Conservation (phyloP, 176 grass and related monocot genomes). For the Elaeis guineensis region DNA sequence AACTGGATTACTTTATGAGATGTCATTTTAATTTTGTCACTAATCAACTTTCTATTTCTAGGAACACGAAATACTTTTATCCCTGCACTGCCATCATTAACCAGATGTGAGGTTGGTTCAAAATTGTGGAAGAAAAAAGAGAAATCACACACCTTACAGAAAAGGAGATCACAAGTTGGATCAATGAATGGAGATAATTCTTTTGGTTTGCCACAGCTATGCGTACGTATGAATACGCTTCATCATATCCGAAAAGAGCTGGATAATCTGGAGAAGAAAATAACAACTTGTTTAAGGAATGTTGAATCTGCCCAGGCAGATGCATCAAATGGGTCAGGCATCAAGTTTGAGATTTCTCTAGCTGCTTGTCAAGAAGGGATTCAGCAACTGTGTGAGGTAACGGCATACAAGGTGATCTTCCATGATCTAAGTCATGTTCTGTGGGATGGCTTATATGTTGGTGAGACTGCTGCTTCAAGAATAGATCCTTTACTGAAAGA, state of each 20-base stretch:
- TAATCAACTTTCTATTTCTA: slow-evolving; percentile 16
- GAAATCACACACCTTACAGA: slow-evolving; percentile 61
- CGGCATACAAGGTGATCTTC: slow-evolving; percentile 87
- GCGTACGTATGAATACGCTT: slow-evolving; percentile 81
- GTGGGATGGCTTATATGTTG: slow-evolving; percentile 74
- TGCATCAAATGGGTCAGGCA: slow-evolving; percentile 66
- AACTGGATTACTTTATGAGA: background rate
- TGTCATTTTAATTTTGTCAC: background rate
- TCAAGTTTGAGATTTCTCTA: slow-evolving; percentile 83
- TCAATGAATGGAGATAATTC: slow-evolving; percentile 49
- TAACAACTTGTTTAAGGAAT: slow-evolving; percentile 83
- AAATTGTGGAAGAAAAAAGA: slow-evolving; percentile 90
- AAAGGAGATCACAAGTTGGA: slow-evolving; percentile 59
- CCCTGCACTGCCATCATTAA: slow-evolving; percentile 68
- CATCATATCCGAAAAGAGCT: slow-evolving; percentile 68
- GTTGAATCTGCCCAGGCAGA: slow-evolving; percentile 91
- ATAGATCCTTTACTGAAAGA: slow-evolving; percentile 54
- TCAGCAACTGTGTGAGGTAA: slow-evolving; percentile 75
- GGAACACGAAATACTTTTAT: slow-evolving; percentile 72
- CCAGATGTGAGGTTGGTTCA: slow-evolving; percentile 86
- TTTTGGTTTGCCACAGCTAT: slow-evolving; percentile 67
- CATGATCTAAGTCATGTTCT: slow-evolving; percentile 69
- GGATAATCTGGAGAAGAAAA: slow-evolving; percentile 93
- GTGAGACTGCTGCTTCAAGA: slow-evolving; percentile 60
- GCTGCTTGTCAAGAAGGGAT: slow-evolving; percentile 76